Base-by-base conservation (phyloP, 2,329 filamentous ascomycete species). In the Neofusicoccum parvum region DNA sequence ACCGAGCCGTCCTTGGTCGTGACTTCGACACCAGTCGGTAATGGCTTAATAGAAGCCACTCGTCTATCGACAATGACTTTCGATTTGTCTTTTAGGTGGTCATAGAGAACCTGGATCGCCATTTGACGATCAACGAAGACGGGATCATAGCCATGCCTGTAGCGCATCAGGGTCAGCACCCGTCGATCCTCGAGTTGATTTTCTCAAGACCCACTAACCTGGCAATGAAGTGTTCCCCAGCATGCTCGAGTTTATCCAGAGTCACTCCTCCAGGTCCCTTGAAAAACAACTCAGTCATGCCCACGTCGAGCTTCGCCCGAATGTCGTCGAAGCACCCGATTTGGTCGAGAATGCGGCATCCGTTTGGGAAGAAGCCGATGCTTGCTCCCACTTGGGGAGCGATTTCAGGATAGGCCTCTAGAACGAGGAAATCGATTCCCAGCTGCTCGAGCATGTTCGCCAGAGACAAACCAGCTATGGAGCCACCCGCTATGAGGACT, bases 311-410 rank as follows among this genome's bases (percentile, higher is more conserved):
- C 15, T 36, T 46, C 36, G 36, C 58, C 14, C 27, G 27, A 14
- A 66, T 48, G 11, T 17, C 58, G 5, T 64, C 59, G 27, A 48
- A 66, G n/a, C 34, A 34, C 10, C 58, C 65, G 15, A 66, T 45
- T 36, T 66, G 65, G 59, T 66, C 65, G n/a, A 66, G 46, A 1
- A 66, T 54, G 15, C 65, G 65, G 17, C 49, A 37, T 41, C 58
- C 65, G 15, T 64, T 67, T 1, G 71, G 67, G 3, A 64, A 37
- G 5, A 73, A 27, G 3, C 64, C 70, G 11, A 73, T 69, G 34
- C 65, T 65, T 3, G 71, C 72, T 2, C 72, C 72, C 5, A 58
- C 67, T n/a, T 67, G 60, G 11, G 72, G 69, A 9, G 69, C 67
- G 17, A 72, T 66, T 1, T 69, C 54, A 0, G 59, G 45, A 10